phyloP scores from a whole-genome alignment of 805 yeast genomes.

The Suhomyces vadensis region DNA sequence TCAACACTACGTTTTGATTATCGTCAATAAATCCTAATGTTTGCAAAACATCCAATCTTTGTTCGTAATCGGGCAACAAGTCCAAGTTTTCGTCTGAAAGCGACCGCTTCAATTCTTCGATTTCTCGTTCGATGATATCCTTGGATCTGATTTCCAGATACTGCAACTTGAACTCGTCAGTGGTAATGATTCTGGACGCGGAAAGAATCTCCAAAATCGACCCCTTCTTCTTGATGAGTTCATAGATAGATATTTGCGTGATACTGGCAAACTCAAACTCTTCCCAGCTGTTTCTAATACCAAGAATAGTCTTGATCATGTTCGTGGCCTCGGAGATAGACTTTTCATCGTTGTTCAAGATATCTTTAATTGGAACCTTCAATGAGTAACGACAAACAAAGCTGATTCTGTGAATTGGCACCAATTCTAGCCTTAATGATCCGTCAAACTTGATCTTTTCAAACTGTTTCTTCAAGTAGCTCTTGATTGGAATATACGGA shows the following conservation, averaged over 20 bases:
- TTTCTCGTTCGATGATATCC: constrained; percentile 47
- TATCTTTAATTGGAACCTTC: constrained; percentile 31
- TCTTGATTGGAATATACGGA: constrained; percentile 39
- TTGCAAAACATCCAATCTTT: constrained; percentile 74
- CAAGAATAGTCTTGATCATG: constrained; percentile 37
- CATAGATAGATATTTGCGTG: constrained; percentile 37
- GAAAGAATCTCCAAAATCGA: constrained; percentile 31
- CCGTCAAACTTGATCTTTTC: constrained; percentile 35
- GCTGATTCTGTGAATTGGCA: constrained; percentile 44
- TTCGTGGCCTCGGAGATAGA: constrained; percentile 38
- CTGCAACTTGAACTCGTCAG: constrained; percentile 47
- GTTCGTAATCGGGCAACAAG: constrained; percentile 90
- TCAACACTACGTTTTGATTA: constrained; percentile 72
- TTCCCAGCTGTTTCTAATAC: constrained; percentile 41
- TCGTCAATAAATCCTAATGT: constrained; percentile 80
- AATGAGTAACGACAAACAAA: constrained; percentile 43
- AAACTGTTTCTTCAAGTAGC: constrained; percentile 38
- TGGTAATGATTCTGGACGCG: constrained; percentile 26
- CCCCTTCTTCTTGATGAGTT: constrained; percentile 37
- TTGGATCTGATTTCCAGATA: constrained; percentile 48
- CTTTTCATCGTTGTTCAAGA: constrained; percentile 36
- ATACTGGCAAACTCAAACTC: constrained; percentile 44
- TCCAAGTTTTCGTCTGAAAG: constrained; percentile 88
- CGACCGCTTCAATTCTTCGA: constrained; percentile 56
- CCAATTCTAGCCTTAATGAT: constrained; percentile 36